phyloP scores from a whole-genome alignment of 78 protist genomes.

The Isochrysis galbana region DNA sequence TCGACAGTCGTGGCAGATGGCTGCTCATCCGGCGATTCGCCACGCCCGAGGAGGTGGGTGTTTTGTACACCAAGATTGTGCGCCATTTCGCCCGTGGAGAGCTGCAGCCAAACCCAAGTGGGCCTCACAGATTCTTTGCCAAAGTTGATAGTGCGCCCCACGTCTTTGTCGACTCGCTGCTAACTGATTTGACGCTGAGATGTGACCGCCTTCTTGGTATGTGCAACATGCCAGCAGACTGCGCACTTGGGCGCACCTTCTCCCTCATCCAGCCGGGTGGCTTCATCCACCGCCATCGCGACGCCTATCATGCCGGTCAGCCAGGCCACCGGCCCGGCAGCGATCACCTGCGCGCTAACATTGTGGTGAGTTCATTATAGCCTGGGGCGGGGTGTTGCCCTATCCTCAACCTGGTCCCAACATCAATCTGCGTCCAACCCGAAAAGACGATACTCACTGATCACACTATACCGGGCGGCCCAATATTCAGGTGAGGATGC shows the following conservation, averaged over 20 bases:
- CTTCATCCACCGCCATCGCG: background rate
- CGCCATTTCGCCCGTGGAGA: background rate
- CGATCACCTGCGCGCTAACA: background rate
- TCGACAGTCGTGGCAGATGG: background rate
- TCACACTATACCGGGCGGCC: too few species aligned
- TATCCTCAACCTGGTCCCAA: too few species aligned
- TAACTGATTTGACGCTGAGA: background rate
- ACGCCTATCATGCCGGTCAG: background rate
- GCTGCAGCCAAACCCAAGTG: background rate
- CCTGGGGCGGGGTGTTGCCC: too few species aligned
- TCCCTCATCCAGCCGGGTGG: background rate
- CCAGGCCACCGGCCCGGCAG: background rate
- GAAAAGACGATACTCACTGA: too few species aligned
- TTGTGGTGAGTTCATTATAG: too few species aligned
- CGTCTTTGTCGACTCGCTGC: background rate
- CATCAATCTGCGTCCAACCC: too few species aligned
- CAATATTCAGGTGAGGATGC: background rate
- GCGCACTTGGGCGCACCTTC: background rate
- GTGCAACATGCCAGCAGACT: background rate
- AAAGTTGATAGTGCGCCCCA: background rate
- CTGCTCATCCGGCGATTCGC: background rate
- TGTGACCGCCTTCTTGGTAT: background rate
- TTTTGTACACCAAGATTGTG: background rate
- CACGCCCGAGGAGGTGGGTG: background rate
- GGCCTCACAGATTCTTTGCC: background rate